These are phyloP conservation scores for Naganishia randhawae DNA, from an alignment of 768 basidiomycete species.

Conservation along the genomic window DNA sequence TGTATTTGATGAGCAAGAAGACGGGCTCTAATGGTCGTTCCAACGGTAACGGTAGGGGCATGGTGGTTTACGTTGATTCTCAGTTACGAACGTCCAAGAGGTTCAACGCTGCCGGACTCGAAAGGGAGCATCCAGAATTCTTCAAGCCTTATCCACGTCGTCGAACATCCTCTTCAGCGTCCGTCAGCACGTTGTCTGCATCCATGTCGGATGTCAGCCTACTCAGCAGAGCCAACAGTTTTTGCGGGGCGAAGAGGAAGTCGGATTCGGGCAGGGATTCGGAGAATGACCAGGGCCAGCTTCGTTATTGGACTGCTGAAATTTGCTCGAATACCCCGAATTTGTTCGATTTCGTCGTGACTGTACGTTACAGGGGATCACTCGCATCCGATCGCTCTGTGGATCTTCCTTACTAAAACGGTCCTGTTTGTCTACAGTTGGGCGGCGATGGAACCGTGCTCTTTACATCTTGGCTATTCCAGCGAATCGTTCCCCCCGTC, in stretches of 20 bases:
- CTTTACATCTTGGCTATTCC: constrained; percentile 99
- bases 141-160: constrained; percentile 75
- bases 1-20: constrained; percentile 86
- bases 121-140: constrained; percentile 78
- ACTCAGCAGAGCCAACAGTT: constrained; percentile 31
- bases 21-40: constrained; percentile 15
- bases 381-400: not conserved
- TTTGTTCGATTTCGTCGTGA: constrained; percentile 95
- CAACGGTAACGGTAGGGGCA: constrained; percentile 54
- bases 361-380: constrained; percentile 62
- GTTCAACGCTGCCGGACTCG: constrained; percentile 87
- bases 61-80: constrained; percentile 91
- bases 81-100: constrained; percentile 83
- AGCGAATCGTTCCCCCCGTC: constrained; percentile 96
- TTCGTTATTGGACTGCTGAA: constrained; percentile 93
- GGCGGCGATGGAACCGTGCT: constrained; percentile 98
- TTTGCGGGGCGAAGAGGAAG: constrained; percentile 28
- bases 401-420: not conserved
- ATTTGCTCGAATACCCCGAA: constrained; percentile 91
- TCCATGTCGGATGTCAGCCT: constrained; percentile 55
- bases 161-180: constrained; percentile 58
- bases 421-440: constrained; percentile 58
- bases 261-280: constrained; percentile 14
- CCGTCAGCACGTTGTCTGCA: constrained; percentile 55
- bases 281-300: constrained; percentile 70